Evolutionary conservation across 768 basidiomycete genomes (phyloP), one percentile per base, ranked within the genome.

Genomic region (Termitomyces titanicus): DNA sequence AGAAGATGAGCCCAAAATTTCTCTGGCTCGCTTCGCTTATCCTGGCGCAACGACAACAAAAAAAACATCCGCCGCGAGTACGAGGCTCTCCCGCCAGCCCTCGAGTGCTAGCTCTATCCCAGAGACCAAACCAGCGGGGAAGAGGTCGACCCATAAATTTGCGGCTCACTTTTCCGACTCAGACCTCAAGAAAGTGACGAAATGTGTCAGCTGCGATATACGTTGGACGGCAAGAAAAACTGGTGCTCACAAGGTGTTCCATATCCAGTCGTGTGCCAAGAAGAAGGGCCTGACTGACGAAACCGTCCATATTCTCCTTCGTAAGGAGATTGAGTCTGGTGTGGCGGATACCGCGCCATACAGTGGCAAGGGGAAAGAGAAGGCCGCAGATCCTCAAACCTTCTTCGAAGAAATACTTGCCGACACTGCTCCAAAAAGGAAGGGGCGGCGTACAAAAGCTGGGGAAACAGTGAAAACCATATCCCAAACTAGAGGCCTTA

Each of bases 171-270:
- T 85, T 55, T 67, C 80, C 0, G 77, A 80, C 40, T 53, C 68
- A 3, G 74, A 86, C 24, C 64, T 89, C 5, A 64, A 65, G 2
- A 76, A 65, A 24, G 64, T 92, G 2, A 66, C 70, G 11, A 81
- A 73, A 61, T 92, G 90, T 61, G 73, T 90, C 42, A 75, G 79
- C 35, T 92, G 90, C 60, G 80, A 82, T 22, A 64, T 78, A 13
- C 68, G 68, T 1, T 93, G 91, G 91, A 92, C 88, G 3, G 71
- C 81, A 12, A 77, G 79, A 51, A 94, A 94, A 66, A 79, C 79
- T 3, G 71, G 71, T 11, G 59, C 69, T 17, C 82, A 86, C 63
- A 94, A 94, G 67, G 68, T 80, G 64, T 60, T 75, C 3, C 92
- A 94, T 64, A 80, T 94, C 38, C 75, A 76, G 47, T 71, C 74